Evolutionary conservation across 2,329 filamentous ascomycete genomes (phyloP).

Genomic region (Myriangium duriaei): DNA sequence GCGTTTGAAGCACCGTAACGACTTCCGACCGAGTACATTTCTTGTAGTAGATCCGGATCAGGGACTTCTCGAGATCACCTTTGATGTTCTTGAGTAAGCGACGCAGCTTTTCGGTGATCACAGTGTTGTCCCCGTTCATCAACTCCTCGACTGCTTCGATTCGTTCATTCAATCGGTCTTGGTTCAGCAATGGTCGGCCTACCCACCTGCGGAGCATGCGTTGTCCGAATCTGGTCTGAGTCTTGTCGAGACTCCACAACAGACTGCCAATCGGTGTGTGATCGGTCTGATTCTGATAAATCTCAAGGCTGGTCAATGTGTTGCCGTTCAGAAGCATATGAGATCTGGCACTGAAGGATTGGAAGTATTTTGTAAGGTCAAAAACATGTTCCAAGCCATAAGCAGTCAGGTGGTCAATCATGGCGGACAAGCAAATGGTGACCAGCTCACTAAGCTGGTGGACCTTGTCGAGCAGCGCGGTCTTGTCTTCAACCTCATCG

Average conservation of each 20-base stretch:
- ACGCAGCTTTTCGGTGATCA: conserved; percentile 60
- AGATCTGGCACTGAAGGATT: conserved; percentile 83
- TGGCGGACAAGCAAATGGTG: conserved; percentile 83
- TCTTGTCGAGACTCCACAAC: conserved; percentile 92
- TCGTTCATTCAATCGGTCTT: conserved; percentile 59
- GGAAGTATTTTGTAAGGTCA: conserved; percentile 90
- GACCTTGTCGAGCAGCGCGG: conserved; percentile 69
- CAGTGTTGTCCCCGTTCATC: conserved; percentile 52
- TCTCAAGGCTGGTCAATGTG: conserved; percentile 82
- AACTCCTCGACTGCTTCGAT: conserved; percentile 80
- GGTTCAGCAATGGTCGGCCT: conserved; percentile 74
- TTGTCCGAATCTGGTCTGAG: conserved; percentile 77
- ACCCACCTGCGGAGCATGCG: conserved; percentile 89
- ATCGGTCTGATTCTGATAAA: conserved; percentile 91
- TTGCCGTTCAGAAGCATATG: conserved; percentile 97
- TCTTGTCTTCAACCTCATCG: conserved; percentile 28
- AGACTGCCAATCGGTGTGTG: conserved; percentile 74
- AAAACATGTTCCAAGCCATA: conserved; percentile 94
- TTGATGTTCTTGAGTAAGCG: conserved; percentile 57
- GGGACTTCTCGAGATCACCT: conserved; percentile 77
- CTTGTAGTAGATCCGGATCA: conserved; percentile 94
- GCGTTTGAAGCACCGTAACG: conserved; percentile 67
- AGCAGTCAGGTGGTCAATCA: conserved; percentile 86
- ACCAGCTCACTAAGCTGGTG: conserved; percentile 73
- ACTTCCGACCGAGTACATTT: conserved; percentile 88